Conservation (phyloP, 2,329 filamentous ascomycete genomes). For the Saccharata proteae region DNA sequence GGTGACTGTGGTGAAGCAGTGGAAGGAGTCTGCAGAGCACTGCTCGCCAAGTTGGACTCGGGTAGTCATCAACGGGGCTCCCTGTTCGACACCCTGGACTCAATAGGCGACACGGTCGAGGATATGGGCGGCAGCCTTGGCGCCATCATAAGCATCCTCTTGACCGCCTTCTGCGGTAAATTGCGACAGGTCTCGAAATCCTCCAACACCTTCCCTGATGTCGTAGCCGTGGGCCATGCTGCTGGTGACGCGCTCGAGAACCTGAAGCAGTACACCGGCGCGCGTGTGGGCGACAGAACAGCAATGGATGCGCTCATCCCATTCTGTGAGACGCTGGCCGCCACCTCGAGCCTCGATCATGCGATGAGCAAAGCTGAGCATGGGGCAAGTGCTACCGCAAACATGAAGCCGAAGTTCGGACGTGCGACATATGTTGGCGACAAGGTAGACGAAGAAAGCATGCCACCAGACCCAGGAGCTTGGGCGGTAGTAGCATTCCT, state of each 20-base stretch:
- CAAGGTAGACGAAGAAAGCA: slow-evolving; percentile 38
- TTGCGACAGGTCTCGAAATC: slow-evolving; percentile 29
- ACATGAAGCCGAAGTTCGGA: slow-evolving; percentile 81
- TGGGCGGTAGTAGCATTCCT: slow-evolving; percentile 74
- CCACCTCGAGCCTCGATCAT: slow-evolving; percentile 50
- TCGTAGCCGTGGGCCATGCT: slow-evolving; percentile 25
- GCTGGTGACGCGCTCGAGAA: slow-evolving; percentile 33
- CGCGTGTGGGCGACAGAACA: slow-evolving; percentile 76
- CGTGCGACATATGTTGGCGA: slow-evolving; percentile 70
- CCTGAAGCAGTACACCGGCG: slow-evolving; percentile 63
- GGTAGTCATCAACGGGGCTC: slow-evolving; percentile 37
- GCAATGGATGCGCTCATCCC: slow-evolving; percentile 82
- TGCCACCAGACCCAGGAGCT: slow-evolving; percentile 55
- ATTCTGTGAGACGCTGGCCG: slow-evolving; percentile 59
- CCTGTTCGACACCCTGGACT: slow-evolving; percentile 44
- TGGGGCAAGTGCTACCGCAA: slow-evolving; percentile 71
- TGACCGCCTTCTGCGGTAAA: slow-evolving; percentile 57
- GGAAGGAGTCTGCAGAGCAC: slow-evolving; percentile 53
- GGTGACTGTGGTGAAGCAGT: slow-evolving; percentile 68
- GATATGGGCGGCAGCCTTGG: slow-evolving; percentile 64
- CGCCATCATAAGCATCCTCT: slow-evolving; percentile 71
- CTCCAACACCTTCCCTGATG: no score
- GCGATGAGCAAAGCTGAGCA: slow-evolving; percentile 63
- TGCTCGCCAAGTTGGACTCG: slow-evolving; percentile 38
- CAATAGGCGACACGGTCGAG: slow-evolving; percentile 45